Base-by-base conservation (phyloP, 371 early-diverging fungal genomes). In the Zopfochytrium polystomum region DNA sequence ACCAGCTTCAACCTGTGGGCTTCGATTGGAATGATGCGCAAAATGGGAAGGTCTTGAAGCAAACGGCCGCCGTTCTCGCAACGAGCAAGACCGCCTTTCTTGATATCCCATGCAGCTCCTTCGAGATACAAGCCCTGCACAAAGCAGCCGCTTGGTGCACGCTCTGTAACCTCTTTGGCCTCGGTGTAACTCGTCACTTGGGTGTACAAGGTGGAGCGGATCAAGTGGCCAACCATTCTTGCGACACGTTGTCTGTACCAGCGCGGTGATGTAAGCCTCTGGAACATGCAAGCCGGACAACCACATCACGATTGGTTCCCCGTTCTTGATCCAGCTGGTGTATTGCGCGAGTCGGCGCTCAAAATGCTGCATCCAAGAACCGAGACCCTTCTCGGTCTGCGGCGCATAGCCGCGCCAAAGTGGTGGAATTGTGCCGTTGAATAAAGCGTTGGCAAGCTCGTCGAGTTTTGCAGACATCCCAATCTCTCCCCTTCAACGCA, bases 201-300 rank as follows among this genome's bases (percentile, higher is more conserved):
- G 1, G 82, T 82, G 65, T 80, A 81, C 38, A 83, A 62, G n/a
- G 82, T 82, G 44, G 81, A 81, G 18, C 79, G 47, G 52, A n/a
- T 83, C 84, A 11, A 83, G 69, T 29, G 84, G 76, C 84, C 84
- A 83, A 18, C 75, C 76, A 57, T 79, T 80, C 57, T 76, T 75
- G 4, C 84, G 55, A 54, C 80, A 79, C 5, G 84, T 79, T 0
- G 78, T 73, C 54, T 83, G 84, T 18, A 83, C 77, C 13, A 83
- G 54, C 18, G 84, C 82, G 2, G 84, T 80, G 18, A 81, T 73
- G 57, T 78, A 83, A 2, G 81, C 80, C 55, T 80, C 81, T 0
- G 84, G 84, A 3, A 82, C 76, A 50, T 79, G 80, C 34, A 83
- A 60, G 3, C 82, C 84, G 2, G 77, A 68, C 9, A 83, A 60